Conservation (phyloP, 176 grass and related monocot genomes). For the Rhipidocladum racemiflorum region DNA sequence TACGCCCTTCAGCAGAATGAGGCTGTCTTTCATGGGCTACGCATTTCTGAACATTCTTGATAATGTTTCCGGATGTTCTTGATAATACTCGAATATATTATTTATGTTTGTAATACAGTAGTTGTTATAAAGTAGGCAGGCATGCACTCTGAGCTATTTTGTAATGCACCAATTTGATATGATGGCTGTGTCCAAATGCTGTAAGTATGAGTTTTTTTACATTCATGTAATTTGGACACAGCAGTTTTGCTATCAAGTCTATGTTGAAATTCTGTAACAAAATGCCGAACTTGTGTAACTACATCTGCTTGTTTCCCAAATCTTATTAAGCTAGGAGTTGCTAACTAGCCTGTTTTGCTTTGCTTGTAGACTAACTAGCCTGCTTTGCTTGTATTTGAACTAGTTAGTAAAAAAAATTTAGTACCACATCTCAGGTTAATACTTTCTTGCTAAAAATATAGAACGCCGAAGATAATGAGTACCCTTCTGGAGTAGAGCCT, state of each 20-base stretch:
- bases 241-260: not conserved
- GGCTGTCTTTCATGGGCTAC: not conserved
- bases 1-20: not conserved
- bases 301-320: not conserved
- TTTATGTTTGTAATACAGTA: not conserved
- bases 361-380: not conserved
- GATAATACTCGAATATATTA: not conserved
- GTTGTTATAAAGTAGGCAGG: not conserved
- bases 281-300: not conserved
- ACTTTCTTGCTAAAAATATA: slow-evolving; percentile 28
- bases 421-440: not conserved
- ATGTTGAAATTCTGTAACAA: not conserved
- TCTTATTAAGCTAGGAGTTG: not conserved
- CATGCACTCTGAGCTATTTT: not conserved
- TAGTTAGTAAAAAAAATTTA: not conserved
- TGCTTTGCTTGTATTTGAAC: not conserved
- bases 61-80: not conserved
- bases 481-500: slow-evolving; percentile 43
- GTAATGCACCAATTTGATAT: not conserved
- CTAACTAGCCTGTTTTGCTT: not conserved
- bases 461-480: slow-evolving; percentile 79
- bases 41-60: not conserved
- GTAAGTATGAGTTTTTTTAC: not conserved
- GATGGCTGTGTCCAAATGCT: not conserved
- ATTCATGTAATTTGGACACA: not conserved